A percentile compares a stretch with the other conserved stretches of the same genome.
These are phyloP conservation scores for Fusarium sp. DNA, from an alignment of 2,329 filamentous ascomycete genomes.

Conservation along the genomic window DNA sequence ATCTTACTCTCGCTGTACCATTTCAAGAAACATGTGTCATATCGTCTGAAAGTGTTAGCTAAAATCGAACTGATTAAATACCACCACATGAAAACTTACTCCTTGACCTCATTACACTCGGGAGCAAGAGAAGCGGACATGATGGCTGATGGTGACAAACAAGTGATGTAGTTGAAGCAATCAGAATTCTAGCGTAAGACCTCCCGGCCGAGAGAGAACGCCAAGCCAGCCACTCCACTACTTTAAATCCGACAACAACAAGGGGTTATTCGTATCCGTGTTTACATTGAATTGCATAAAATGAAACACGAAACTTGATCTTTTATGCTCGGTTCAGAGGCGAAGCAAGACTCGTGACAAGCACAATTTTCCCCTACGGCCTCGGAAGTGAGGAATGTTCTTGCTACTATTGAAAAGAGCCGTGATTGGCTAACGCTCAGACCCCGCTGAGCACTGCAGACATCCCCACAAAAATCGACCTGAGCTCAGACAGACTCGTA, in stretches of 20 bases:
- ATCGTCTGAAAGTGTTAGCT: slow-evolving; percentile 70
- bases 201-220: slow-evolving; percentile 14
- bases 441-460: slow-evolving; percentile 21
- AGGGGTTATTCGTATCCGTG: neutral
- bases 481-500: slow-evolving; percentile 7
- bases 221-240: slow-evolving; percentile 35
- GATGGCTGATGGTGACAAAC: slow-evolving; percentile 22
- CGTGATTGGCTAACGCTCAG: slow-evolving; percentile 38
- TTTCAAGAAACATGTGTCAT: slow-evolving; percentile 97
- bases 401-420: neutral
- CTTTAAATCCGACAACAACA: slow-evolving; percentile 11
- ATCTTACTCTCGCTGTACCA: slow-evolving; percentile 98
- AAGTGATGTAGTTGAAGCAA: slow-evolving; percentile 37
- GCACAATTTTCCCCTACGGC: neutral
- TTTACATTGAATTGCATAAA: neutral
- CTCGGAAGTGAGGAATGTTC: neutral
- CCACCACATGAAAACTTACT: slow-evolving; percentile 67
- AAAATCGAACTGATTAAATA: neutral
- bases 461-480: slow-evolving; percentile 25
- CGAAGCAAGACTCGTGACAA: neutral
- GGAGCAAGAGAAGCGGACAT: slow-evolving; percentile 97
- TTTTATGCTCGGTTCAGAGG: neutral
- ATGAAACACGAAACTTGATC: neutral
- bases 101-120: slow-evolving; percentile 95
- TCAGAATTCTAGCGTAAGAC: slow-evolving; percentile 29